Conservation (phyloP, 2,329 filamentous ascomycete genomes). For the Xylaria sp. region DNA sequence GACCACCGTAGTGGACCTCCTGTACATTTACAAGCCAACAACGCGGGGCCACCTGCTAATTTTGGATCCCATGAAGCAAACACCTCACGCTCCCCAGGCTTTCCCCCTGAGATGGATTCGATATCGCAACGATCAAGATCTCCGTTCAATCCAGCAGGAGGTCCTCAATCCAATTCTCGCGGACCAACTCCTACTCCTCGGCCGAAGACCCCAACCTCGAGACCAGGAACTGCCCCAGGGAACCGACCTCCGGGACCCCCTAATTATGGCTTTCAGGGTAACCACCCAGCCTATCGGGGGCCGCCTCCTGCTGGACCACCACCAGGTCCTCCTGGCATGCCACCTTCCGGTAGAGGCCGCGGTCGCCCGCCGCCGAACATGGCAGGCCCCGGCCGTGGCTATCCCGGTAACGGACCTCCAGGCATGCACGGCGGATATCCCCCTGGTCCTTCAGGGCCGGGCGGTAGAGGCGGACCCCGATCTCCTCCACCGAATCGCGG, state of each 20-base stretch:
- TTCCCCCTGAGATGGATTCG: conserved; percentile 56
- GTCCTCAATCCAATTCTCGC: conserved; percentile 48
- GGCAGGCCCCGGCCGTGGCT: conserved; percentile 45
- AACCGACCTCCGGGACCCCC: conserved; percentile 44
- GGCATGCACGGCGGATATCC: conserved; percentile 45
- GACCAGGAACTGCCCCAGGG: conserved; percentile 46
- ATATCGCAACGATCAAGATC: conserved; percentile 58
- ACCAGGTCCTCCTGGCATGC: conserved; percentile 40
- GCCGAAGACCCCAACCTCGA: conserved; percentile 47
- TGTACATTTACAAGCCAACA: conserved; percentile 63
- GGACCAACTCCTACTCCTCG: conserved; percentile 50
- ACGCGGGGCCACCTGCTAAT: conserved; percentile 66
- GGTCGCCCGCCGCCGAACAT: conserved; percentile 45
- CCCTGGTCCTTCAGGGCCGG: conserved; percentile 42
- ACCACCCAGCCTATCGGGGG: conserved; percentile 49
- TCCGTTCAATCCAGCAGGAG: conserved; percentile 54
- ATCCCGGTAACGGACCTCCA: conserved; percentile 44
- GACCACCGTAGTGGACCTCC: conserved; percentile 57
- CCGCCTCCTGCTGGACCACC: conserved; percentile 46
- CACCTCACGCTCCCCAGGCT: conserved; percentile 51
- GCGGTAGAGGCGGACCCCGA: conserved; percentile 41
- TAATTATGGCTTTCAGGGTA: conserved; percentile 43
- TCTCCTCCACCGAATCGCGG: conserved; percentile 40
- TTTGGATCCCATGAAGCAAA: conserved; percentile 63
- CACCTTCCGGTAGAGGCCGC: conserved; percentile 45